phyloP scores from a whole-genome alignment of 352 stramenopile species.

The Discostella stelligera region DNA sequence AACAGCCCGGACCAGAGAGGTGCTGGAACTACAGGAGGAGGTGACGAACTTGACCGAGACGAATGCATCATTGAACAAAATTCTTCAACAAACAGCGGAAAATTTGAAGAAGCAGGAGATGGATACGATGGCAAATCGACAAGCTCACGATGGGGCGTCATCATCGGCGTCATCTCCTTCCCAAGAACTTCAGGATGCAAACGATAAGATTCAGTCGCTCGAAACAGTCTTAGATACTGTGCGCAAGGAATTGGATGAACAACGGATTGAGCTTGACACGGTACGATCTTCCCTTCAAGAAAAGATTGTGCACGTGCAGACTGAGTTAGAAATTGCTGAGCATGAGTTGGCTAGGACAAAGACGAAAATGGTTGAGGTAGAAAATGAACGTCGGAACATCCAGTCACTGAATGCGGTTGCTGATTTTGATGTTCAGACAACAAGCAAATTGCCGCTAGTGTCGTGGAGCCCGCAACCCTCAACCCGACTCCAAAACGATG shows the following conservation, averaged over 20 bases:
- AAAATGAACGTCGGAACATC: conserved; percentile 15
- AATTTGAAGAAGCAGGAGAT: conserved; percentile 37
- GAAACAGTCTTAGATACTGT: conserved; percentile 32
- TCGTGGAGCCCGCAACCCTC: conserved; percentile 6
- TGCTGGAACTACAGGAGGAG: conserved; percentile 59
- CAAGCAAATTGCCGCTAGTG: conserved; percentile 13
- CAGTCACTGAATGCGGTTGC: neutral
- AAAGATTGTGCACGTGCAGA: conserved; percentile 56
- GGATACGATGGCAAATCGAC: conserved; percentile 30
- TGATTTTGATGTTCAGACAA: conserved; percentile 10
- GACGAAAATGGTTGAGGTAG: conserved; percentile 36
- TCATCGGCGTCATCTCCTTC: conserved; percentile 12
- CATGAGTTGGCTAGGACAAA: conserved; percentile 38
- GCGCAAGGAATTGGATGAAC: conserved; percentile 30
- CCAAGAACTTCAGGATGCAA: conserved; percentile 36
- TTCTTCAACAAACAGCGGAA: conserved; percentile 34
- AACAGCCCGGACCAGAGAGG: conserved; percentile 54
- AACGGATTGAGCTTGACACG: conserved; percentile 45
- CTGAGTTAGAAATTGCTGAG: conserved; percentile 59
- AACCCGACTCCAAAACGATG: neutral
- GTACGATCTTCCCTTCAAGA: conserved; percentile 63
- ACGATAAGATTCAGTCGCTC: conserved; percentile 37
- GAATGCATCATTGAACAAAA: conserved; percentile 49
- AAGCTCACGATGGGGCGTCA: conserved; percentile 32
- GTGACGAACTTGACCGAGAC: conserved; percentile 54